These are phyloP conservation scores for Candida sakaeoensis DNA, from an alignment of 805 yeast genomes.

Conservation along the genomic window DNA sequence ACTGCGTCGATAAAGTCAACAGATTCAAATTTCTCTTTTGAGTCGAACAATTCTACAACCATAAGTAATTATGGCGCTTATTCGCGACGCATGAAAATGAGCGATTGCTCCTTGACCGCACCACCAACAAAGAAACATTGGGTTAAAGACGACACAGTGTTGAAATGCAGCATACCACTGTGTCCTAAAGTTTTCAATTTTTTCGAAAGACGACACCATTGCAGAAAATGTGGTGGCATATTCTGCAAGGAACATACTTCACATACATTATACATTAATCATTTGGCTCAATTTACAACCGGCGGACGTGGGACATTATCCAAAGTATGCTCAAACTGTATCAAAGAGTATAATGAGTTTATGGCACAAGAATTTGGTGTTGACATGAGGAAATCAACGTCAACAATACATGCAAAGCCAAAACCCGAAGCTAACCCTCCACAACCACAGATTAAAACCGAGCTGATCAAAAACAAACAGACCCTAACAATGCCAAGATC, in stretches of 20 bases:
- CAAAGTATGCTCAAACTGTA: conserved; percentile 69
- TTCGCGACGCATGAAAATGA: not conserved
- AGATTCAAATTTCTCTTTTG: conserved; percentile 29
- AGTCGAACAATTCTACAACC: conserved; percentile 18
- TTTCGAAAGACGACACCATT: conserved; percentile 78
- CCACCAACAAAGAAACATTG: conserved; percentile 64
- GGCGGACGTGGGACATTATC: conserved; percentile 65
- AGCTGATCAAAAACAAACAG: not conserved
- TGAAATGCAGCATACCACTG: conserved; percentile 50
- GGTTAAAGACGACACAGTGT: conserved; percentile 66
- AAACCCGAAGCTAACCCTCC: no score
- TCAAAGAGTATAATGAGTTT: conserved; percentile 54
- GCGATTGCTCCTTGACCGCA: conserved; percentile 22
- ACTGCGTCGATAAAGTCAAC: conserved; percentile 21
- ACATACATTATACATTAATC: conserved; percentile 52
- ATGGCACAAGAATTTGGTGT: conserved; percentile 39
- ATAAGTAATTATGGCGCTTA: not conserved
- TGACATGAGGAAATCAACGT: not conserved
- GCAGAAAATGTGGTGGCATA: conserved; percentile 81
- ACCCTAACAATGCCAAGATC: not conserved
- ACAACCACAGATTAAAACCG: not conserved
- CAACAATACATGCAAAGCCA: not conserved
- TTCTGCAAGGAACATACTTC: conserved; percentile 68
- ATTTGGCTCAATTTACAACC: conserved; percentile 60
- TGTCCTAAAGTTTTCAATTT: conserved; percentile 71